These are phyloP conservation scores for Collybia mongolica DNA, from an alignment of 768 basidiomycete species.

Conservation along the genomic window DNA sequence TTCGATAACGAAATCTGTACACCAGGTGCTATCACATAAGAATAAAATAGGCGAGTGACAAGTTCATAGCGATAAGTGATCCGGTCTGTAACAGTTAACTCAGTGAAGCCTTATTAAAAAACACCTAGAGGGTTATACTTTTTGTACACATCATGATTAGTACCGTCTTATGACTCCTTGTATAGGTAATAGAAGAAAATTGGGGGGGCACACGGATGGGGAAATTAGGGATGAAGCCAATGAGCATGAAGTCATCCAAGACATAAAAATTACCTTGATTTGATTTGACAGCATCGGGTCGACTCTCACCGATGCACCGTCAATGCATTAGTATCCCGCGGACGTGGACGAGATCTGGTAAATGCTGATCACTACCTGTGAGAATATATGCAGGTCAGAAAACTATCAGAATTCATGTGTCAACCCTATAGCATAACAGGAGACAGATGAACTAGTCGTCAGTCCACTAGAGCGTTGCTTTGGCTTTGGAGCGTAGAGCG, in stretches of 20 bases:
- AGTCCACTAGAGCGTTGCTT: too few species aligned
- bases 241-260: background rate
- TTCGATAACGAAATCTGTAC: slow-evolving; percentile 1
- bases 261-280: background rate
- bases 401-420: background rate
- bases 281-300: background rate
- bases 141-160: too few species aligned
- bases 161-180: too few species aligned
- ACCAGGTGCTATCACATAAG: background rate
- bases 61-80: too few species aligned
- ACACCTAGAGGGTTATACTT: too few species aligned
- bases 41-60: background rate
- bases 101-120: too few species aligned
- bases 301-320: background rate
- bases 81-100: too few species aligned
- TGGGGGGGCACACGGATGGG: too few species aligned
- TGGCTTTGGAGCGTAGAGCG: background rate
- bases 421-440: too few species aligned
- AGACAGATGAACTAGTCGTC: too few species aligned
- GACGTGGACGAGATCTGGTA: background rate
- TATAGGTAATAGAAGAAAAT: too few species aligned
- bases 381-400: background rate
- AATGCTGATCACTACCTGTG: background rate
- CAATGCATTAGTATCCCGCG: background rate
- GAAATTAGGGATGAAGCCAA: too few species aligned